Evolutionary conservation across 2,329 filamentous ascomycete genomes (phyloP).

Genomic region (Claviceps monticola): DNA sequence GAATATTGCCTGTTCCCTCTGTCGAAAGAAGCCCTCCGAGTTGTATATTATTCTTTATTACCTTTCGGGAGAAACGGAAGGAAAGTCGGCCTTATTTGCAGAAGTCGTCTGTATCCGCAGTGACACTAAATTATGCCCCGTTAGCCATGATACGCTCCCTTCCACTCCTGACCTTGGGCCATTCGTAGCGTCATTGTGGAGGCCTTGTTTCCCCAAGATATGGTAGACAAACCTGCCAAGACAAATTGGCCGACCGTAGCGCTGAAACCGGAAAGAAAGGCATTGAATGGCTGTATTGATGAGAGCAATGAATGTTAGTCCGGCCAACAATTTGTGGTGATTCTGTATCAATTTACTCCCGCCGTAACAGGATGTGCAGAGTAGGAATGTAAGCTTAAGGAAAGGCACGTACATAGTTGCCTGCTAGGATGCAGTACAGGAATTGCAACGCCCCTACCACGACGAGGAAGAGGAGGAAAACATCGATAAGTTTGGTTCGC

Average conservation of each 20-base stretch:
- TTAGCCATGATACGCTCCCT: neutral
- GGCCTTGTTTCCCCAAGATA: neutral
- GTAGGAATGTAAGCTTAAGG: neutral
- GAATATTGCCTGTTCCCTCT: neutral
- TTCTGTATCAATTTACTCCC: neutral
- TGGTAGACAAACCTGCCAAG: conserved; percentile 56
- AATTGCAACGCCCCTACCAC: conserved; percentile 85
- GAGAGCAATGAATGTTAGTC: conserved; percentile 8
- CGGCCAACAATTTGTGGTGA: neutral
- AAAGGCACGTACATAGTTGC: conserved; percentile 72
- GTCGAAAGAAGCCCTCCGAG: neutral
- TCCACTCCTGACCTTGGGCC: no score
- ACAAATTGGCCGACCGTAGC: conserved; percentile 97
- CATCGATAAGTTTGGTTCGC: conserved; percentile 81
- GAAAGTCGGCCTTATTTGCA: conserved; percentile 67
- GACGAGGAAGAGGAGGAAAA: conserved; percentile 79
- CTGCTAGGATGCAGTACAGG: conserved; percentile 76
- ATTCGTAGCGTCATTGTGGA: no score
- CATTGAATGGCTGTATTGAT: conserved; percentile 74
- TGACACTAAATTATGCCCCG: conserved; percentile 30
- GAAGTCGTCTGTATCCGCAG: conserved; percentile 85
- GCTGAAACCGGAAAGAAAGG: conserved; percentile 89
- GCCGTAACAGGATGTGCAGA: no score
- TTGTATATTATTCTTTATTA: conserved; percentile 20
- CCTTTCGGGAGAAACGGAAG: conserved; percentile 67